Conservation (phyloP, 805 yeast genomes). For the Candida ponderosae region DNA sequence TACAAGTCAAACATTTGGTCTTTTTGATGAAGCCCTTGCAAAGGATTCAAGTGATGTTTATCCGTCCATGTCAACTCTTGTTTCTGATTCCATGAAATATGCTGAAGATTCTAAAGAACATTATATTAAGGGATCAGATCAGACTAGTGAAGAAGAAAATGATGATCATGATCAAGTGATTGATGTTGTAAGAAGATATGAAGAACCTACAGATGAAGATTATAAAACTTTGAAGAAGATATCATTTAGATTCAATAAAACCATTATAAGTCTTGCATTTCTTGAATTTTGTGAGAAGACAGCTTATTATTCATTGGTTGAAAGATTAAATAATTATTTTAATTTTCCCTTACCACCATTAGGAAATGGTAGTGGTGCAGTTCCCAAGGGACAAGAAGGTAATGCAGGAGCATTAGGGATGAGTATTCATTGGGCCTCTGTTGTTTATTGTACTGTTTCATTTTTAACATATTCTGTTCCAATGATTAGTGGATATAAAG, state of each 20-base stretch:
- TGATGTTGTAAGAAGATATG: conserved; percentile 3
- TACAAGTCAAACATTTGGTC: too few relatives aligned
- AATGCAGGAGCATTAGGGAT: conserved; percentile 47
- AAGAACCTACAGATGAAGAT: conserved; percentile 40
- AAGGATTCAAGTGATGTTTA: too few relatives aligned
- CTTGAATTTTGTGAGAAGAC: conserved; percentile 74
- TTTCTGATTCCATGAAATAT: too few relatives aligned
- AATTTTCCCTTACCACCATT: conserved; percentile 33
- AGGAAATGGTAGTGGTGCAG: conserved; percentile 19
- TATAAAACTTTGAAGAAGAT: conserved; percentile 24
- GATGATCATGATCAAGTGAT: too few relatives aligned
- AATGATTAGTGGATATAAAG: conserved; percentile 58
- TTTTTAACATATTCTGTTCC: conserved; percentile 78
- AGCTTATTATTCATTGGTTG: conserved; percentile 65
- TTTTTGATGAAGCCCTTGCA: too few relatives aligned
- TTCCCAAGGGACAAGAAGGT: not conserved
- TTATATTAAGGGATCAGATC: too few relatives aligned
- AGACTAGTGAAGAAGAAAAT: too few relatives aligned
- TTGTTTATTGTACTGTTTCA: conserved; percentile 66
- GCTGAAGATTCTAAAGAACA: too few relatives aligned
- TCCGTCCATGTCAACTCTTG: too few relatives aligned
- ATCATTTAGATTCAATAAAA: conserved; percentile 39
- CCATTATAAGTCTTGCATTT: conserved; percentile 57
- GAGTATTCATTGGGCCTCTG: conserved; percentile 55
- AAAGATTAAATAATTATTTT: conserved; percentile 74